Evolutionary conservation across 768 basidiomycete genomes (phyloP).

Genomic region (Albatrellus ellisii): DNA sequence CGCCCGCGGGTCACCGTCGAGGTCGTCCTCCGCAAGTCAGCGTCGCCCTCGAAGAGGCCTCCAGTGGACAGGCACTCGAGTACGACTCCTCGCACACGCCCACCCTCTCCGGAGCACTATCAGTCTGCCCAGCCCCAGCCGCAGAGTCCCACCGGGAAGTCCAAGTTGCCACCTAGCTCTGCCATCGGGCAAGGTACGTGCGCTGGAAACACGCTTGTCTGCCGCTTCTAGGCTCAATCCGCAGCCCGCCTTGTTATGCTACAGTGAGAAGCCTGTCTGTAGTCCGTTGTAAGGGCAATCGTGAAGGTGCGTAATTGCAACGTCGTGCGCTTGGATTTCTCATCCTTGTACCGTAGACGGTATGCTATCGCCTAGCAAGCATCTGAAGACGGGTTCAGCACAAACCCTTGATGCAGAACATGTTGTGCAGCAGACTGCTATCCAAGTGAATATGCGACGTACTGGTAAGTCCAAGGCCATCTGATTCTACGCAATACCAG

Average conservation of each 20-base stretch:
- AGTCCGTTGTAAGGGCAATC: neutral
- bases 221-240: neutral
- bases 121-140: too few species aligned
- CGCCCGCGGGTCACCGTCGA: slow-evolving; percentile 21
- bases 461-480: too few species aligned
- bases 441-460: too few species aligned
- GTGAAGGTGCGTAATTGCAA: too few species aligned
- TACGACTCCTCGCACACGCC: too few species aligned
- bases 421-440: too few species aligned
- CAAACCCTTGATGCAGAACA: neutral
- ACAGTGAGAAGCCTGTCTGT: neutral
- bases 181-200: neutral
- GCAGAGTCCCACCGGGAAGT: neutral
- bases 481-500: too few species aligned
- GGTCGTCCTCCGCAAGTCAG: slow-evolving; percentile 13
- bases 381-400: neutral
- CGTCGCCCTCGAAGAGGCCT: neutral
- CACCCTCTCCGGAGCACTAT: too few species aligned
- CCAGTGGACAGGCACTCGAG: too few species aligned
- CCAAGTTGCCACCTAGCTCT: neutral
- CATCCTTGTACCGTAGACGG: neutral
- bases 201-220: neutral
- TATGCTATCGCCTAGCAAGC: neutral
- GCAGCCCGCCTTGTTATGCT: neutral
- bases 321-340: too few species aligned